These are phyloP conservation scores for Venturia aucupariae DNA, from an alignment of 2,329 filamentous ascomycete species.

Conservation along the genomic window DNA sequence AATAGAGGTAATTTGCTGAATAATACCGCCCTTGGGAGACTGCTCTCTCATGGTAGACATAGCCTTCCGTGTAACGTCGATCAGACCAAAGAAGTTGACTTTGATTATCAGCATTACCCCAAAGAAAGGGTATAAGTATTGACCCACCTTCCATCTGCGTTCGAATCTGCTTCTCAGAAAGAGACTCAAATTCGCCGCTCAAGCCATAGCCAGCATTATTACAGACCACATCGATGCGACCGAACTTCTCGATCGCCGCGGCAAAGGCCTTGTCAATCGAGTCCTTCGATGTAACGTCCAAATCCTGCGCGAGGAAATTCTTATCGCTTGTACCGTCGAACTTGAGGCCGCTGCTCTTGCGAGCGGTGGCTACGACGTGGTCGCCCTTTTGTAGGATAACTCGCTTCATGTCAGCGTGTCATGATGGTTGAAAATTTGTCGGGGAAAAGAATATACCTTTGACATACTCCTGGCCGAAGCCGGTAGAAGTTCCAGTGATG, in stretches of 20 bases:
- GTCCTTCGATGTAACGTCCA: slow-evolving; percentile 42
- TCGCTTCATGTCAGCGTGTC: neutral
- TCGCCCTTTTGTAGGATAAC: slow-evolving; percentile 34
- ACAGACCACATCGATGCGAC: slow-evolving; percentile 49
- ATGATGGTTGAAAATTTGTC: neutral
- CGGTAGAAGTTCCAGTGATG: slow-evolving; percentile 39
- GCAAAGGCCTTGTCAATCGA: slow-evolving; percentile 40
- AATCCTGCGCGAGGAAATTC: slow-evolving; percentile 40
- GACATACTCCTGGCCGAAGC: slow-evolving; percentile 37
- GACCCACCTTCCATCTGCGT: slow-evolving; percentile 40
- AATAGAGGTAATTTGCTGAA: slow-evolving; percentile 48
- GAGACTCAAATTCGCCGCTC: slow-evolving; percentile 43
- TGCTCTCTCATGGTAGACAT: slow-evolving; percentile 36
- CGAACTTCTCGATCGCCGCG: slow-evolving; percentile 39
- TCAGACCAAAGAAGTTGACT: slow-evolving; percentile 50
- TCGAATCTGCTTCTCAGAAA: slow-evolving; percentile 39
- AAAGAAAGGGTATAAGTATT: slow-evolving; percentile 45
- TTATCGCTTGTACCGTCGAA: slow-evolving; percentile 32
- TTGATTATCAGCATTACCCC: slow-evolving; percentile 39
- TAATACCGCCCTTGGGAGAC: slow-evolving; percentile 41
- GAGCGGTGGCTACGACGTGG: slow-evolving; percentile 37
- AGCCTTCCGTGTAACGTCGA: slow-evolving; percentile 42
- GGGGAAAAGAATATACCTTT: slow-evolving; percentile 19
- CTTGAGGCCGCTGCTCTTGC: slow-evolving; percentile 35
- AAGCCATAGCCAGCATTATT: slow-evolving; percentile 55